phyloP scores from a whole-genome alignment of 768 basidiomycete species.

The Omphalotus guepiniiformis region DNA sequence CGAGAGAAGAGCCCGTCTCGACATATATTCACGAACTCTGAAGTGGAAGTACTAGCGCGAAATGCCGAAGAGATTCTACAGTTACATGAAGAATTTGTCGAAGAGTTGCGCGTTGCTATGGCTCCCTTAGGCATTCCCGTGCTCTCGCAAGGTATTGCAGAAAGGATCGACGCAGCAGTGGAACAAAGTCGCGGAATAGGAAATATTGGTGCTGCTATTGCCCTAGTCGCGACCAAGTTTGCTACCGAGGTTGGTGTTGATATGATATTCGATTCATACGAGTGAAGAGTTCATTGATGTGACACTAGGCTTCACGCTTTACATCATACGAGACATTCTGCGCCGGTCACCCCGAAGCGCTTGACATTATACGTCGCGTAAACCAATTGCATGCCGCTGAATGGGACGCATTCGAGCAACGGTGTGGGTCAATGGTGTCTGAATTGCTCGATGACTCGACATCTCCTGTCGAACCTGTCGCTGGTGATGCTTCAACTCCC shows the following conservation, averaged over 20 bases:
- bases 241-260: conserved; percentile 45
- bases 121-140: conserved; percentile 48
- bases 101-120: conserved; percentile 46
- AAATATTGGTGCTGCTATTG: conserved; percentile 42
- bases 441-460: conserved; percentile 27
- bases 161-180: background rate
- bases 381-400: conserved; percentile 61
- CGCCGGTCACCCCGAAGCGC: conserved; percentile 78
- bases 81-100: conserved; percentile 65
- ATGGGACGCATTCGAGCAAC: conserved; percentile 82
- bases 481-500: conserved; percentile 17
- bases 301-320: conserved; percentile 63
- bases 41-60: conserved; percentile 56
- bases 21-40: conserved; percentile 52
- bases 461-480: conserved; percentile 17
- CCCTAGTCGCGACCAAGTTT: conserved; percentile 52
- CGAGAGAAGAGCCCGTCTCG: conserved; percentile 34
- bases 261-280: conserved; percentile 2
- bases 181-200: conserved; percentile 22
- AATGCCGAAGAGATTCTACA: conserved; percentile 66
- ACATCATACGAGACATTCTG: conserved; percentile 84
- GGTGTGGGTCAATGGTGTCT: conserved; percentile 55
- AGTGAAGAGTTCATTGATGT: conserved; percentile 2
- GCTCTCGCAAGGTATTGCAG: conserved; percentile 17
- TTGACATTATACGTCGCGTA: conserved; percentile 65